Evolutionary conservation across 2,329 filamentous ascomycete species (phyloP), one percentile per base, ranked within the genome.

Genomic region (Aspergillus sp.): DNA sequence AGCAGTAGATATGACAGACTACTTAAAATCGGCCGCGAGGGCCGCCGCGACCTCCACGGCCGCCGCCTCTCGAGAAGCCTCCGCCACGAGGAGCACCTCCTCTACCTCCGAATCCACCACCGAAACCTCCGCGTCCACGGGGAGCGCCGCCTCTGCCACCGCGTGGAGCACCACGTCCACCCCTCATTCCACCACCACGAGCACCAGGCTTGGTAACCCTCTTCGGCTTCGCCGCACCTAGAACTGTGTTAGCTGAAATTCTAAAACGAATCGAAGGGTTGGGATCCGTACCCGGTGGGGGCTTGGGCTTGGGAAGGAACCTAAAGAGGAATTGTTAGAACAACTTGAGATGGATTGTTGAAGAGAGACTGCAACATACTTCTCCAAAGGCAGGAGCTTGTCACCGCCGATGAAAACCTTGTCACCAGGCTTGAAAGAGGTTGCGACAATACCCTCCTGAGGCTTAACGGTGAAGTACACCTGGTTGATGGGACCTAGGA

Each of bases 391-490:
- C 53, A 98, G 78, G 45, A 96, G 82, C 79, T 96, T 98, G 75
- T 97, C 93, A 64, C 84, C 82, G 60, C 85, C 88, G 65, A 97
- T 95, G 78, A 84, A 98, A 75, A 98, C 94, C 76, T 94, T 95
- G 79, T 97, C 93, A 67, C 93, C 93, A 54, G 84, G 74, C 78
- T 96, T 95, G 84, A 97, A 98, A 37, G 87, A 93, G 50, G 84
- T 82, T 53, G 93, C 90, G 72, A 95, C 87, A 69, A 98, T 97
- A 61, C 93, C 93, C 69, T 97, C 91, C 68, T 89, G 84, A 47
- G 91, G 90, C 77, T 97, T 97, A 72, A 98, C 86, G 63, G 91
- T 97, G 79, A 98, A 98, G 78, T 86, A 95, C 63, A 97, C 88
- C 73, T 96, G 86, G 79, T 95, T 97, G 73, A 98, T 88, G 55